A percentile compares a stretch with the other conserved stretches of the same genome.
These are phyloP conservation scores for Hypsizygus marmoreus DNA, from an alignment of 768 basidiomycete species.

Conservation along the genomic window DNA sequence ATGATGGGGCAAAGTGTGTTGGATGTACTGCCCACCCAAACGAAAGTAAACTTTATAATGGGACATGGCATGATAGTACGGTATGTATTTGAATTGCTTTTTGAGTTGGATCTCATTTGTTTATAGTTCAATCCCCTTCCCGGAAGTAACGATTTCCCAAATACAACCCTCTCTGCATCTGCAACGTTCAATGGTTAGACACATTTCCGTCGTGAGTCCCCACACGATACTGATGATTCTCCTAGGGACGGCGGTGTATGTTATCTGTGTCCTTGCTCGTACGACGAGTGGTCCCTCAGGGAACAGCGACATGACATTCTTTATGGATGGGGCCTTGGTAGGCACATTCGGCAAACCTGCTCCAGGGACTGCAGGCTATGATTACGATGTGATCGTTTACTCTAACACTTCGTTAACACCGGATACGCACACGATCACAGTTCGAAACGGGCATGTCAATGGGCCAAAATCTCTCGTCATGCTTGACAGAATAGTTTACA, in stretches of 20 bases:
- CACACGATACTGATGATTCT: conserved; percentile 2
- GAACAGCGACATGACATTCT: conserved; percentile 36
- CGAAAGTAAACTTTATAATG: conserved; percentile 10
- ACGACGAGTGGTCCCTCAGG: conserved; percentile 22
- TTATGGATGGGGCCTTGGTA: conserved; percentile 28
- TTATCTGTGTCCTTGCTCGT: conserved; percentile 34
- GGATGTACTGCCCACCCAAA: conserved; percentile 27
- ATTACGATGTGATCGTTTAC: conserved; percentile 36
- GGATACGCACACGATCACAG: conserved; percentile 26
- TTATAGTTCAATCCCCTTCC: conserved; percentile 19
- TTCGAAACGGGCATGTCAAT: conserved; percentile 29
- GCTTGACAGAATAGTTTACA: conserved; percentile 38
- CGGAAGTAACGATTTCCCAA: conserved; percentile 18
- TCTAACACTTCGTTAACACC: conserved; percentile 22
- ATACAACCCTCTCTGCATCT: conserved; percentile 26
- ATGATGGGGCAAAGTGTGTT: conserved; percentile 20
- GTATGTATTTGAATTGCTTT: conserved; percentile 12
- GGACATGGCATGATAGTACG: conserved; percentile 37
- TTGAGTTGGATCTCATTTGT: background rate
- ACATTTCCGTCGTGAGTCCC: background rate
- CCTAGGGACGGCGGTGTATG: conserved; percentile 40
- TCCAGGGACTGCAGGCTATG: conserved; percentile 17
- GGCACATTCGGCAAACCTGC: conserved; percentile 26
- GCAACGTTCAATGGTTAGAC: conserved; percentile 32
- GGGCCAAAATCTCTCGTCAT: conserved; percentile 27